These are phyloP conservation scores for Alternaria ethzedia DNA, from an alignment of 2,329 filamentous ascomycete species.

Conservation along the genomic window DNA sequence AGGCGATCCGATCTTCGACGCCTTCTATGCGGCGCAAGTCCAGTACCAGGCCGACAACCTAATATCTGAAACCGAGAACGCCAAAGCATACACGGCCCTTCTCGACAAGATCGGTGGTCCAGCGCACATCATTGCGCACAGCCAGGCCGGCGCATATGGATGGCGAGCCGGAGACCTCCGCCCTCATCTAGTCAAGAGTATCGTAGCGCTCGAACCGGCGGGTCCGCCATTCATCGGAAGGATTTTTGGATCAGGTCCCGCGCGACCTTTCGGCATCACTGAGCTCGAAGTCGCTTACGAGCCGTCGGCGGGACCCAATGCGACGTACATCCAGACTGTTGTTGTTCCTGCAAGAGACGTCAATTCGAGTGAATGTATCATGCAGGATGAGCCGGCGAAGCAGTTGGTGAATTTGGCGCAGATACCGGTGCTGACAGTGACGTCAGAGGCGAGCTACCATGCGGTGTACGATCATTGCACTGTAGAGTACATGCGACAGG, in stretches of 20 bases:
- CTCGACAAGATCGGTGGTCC: conserved; percentile 54
- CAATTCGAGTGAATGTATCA: conserved; percentile 44
- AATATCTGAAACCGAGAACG: conserved; percentile 42
- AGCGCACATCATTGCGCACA: conserved; percentile 58
- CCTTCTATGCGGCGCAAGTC: conserved; percentile 55
- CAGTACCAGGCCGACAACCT: conserved; percentile 43
- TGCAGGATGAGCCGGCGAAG: conserved; percentile 51
- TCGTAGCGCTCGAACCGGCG: conserved; percentile 61
- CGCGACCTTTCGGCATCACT: conserved; percentile 44
- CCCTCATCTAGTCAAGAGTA: conserved; percentile 56
- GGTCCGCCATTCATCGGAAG: conserved; percentile 56
- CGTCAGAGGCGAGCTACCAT: conserved; percentile 62
- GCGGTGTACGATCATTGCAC: conserved; percentile 63
- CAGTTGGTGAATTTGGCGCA: conserved; percentile 57
- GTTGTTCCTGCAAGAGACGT: conserved; percentile 29
- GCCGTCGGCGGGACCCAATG: conserved; percentile 35
- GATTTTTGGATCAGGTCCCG: conserved; percentile 15
- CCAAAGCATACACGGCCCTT: conserved; percentile 51
- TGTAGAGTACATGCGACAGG: conserved; percentile 58
- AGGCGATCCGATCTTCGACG: conserved; percentile 58
- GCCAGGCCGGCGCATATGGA: conserved; percentile 55
- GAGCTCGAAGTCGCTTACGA: conserved; percentile 41
- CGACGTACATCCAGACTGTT: conserved; percentile 26
- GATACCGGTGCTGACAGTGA: conserved; percentile 59
- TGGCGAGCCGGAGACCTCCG: conserved; percentile 59